Percentiles rank a stretch among this genome's conserved stretches.
These are phyloP conservation scores for Nicotiana tabacum DNA, from an alignment of 257 asterid genomes.

Conservation along the genomic window DNA sequence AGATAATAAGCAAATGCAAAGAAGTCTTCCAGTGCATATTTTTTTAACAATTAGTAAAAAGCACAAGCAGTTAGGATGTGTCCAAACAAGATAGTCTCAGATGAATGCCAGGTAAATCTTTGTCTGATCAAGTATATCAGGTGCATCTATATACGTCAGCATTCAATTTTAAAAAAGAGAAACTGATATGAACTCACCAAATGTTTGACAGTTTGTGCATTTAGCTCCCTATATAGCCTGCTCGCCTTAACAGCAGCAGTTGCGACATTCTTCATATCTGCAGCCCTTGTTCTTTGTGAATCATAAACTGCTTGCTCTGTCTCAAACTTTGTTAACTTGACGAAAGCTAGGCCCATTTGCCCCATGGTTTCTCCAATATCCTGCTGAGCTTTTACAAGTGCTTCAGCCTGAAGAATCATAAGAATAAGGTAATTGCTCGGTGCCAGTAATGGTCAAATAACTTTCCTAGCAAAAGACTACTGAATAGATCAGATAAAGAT, in stretches of 20 bases:
- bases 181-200: conserved; percentile 42
- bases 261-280: conserved; percentile 90
- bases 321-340: conserved; percentile 90
- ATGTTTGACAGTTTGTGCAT: conserved; percentile 93
- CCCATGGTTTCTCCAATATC: conserved; percentile 98
- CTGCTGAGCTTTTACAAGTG: conserved; percentile 89
- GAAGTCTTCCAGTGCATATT: not conserved
- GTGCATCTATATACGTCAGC: not conserved
- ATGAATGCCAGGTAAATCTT: not conserved
- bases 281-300: conserved; percentile 78
- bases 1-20: not conserved
- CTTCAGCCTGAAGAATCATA: conserved; percentile 63
- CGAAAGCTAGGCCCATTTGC: conserved; percentile 87
- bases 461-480: not conserved
- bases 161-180: not conserved
- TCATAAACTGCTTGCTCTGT: conserved; percentile 80
- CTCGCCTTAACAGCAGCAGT: conserved; percentile 96
- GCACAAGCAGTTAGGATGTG: not conserved
- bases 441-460: not conserved
- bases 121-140: not conserved
- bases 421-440: not conserved
- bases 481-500: not conserved
- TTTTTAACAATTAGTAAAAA: not conserved
- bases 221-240: conserved; percentile 88
- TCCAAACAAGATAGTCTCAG: not conserved